phyloP scores from a whole-genome alignment of 2,329 filamentous ascomycete genomes.

The Didymella sp. region DNA sequence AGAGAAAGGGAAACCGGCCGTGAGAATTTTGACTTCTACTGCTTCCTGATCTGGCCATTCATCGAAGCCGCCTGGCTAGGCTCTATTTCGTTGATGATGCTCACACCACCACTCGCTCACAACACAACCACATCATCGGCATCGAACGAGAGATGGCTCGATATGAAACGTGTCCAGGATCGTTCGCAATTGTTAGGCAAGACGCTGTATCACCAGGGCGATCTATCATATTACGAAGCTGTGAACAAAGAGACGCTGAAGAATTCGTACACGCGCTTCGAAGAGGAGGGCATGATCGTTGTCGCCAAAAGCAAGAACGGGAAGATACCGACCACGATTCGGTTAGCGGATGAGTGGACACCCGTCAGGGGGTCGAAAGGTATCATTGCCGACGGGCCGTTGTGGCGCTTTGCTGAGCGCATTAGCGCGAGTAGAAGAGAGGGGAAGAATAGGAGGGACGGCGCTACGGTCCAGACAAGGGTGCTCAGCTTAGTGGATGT shows the following conservation, averaged over 20 bases:
- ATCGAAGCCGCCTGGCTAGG: slow-evolving; percentile 95
- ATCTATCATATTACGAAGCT: slow-evolving; percentile 95
- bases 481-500: slow-evolving; percentile 79
- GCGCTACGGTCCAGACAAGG: slow-evolving; percentile 82
- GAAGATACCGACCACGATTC: slow-evolving; percentile 67
- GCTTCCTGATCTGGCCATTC: slow-evolving; percentile 98
- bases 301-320: slow-evolving; percentile 70
- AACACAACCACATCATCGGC: slow-evolving; percentile 1
- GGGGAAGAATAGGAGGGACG: slow-evolving; percentile 95
- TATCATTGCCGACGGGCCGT: slow-evolving; percentile 70
- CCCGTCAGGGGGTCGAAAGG: slow-evolving; percentile 66
- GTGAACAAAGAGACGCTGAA: slow-evolving; percentile 98
- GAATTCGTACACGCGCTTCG: slow-evolving; percentile 86
- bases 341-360: slow-evolving; percentile 76
- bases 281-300: slow-evolving; percentile 87
- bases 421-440: slow-evolving; percentile 84
- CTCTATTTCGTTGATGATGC: slow-evolving; percentile 83
- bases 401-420: slow-evolving; percentile 92
- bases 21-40: slow-evolving; percentile 98
- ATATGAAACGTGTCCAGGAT: slow-evolving; percentile 77
- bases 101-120: slow-evolving; percentile 71
- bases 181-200: slow-evolving; percentile 87
- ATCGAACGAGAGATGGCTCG: slow-evolving; percentile 72
- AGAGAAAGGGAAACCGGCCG: slow-evolving; percentile 78
- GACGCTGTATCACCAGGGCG: slow-evolving; percentile 95